Percentiles rank a stretch among this genome's conserved stretches.
phyloP scores from a whole-genome alignment of 2,329 filamentous ascomycete species.

The Aspergillus sp. region DNA sequence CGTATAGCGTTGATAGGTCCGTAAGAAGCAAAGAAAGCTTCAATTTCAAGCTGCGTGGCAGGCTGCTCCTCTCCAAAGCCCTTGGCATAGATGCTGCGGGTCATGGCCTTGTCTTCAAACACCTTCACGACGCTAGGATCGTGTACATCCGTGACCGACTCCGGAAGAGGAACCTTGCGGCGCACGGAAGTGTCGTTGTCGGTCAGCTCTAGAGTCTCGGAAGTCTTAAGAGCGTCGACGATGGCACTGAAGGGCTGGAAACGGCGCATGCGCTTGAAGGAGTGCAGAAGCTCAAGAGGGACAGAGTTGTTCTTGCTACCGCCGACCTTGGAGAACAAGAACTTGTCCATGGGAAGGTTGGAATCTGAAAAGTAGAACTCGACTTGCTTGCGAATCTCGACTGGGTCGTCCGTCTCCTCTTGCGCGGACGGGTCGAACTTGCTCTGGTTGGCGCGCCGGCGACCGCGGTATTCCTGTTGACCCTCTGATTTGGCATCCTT shows the following conservation, averaged over 20 bases:
- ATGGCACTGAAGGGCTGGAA: conserved; percentile 88
- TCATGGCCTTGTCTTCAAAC: conserved; percentile 68
- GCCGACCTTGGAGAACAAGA: conserved; percentile 77
- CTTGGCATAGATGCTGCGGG: conserved; percentile 85
- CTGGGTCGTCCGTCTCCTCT: conserved; percentile 75
- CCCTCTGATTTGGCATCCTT: conserved; percentile 25
- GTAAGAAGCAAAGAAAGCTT: conserved; percentile 84
- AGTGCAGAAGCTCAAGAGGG: conserved; percentile 74
- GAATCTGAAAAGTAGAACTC: conserved; percentile 96
- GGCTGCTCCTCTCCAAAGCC: conserved; percentile 86
- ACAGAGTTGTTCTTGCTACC: conserved; percentile 77
- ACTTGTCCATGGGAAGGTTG: conserved; percentile 87
- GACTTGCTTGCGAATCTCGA: conserved; percentile 85
- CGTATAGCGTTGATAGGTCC: conserved; percentile 82
- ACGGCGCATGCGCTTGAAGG: conserved; percentile 93
- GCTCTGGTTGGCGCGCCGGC: conserved; percentile 58
- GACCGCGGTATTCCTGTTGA: conserved; percentile 31
- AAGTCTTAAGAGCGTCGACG: conserved; percentile 80
- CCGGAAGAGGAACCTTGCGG: conserved; percentile 72
- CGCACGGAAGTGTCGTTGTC: conserved; percentile 74
- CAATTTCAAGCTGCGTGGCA: conserved; percentile 88
- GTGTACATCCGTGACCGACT: conserved; percentile 59
- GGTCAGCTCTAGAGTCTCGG: conserved; percentile 71
- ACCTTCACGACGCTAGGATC: conserved; percentile 58
- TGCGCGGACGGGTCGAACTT: conserved; percentile 73